phyloP scores from a whole-genome alignment of 1,284 basidiomycete genomes.

The Singerocomus rubriflavus region DNA sequence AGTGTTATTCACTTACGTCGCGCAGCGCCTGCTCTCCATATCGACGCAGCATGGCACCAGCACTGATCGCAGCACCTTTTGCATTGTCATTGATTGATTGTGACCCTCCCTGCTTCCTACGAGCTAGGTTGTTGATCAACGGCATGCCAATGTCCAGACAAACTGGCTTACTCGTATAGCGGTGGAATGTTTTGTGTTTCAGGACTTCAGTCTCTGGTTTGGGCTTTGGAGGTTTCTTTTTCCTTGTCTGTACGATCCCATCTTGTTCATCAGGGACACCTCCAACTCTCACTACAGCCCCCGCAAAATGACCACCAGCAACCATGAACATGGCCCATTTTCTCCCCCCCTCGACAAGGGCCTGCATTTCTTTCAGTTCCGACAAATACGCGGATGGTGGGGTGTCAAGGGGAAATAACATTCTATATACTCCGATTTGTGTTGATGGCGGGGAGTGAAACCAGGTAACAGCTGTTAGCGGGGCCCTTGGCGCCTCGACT shows the following conservation, averaged over 20 bases:
- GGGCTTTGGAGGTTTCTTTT: slow-evolving; percentile 57
- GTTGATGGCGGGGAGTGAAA: slow-evolving; percentile 79
- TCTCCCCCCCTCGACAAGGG: slow-evolving; percentile 56
- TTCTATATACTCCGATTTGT: slow-evolving; percentile 87
- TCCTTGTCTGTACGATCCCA: slow-evolving; percentile 32
- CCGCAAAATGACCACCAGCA: slow-evolving; percentile 97
- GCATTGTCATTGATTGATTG: slow-evolving; percentile 92
- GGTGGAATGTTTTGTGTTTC: slow-evolving; percentile 95
- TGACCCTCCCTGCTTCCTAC: slow-evolving; percentile 95
- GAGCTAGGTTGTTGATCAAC: slow-evolving; percentile 51
- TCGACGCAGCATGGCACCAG: slow-evolving; percentile 90
- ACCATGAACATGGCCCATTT: slow-evolving; percentile 95
- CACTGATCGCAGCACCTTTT: slow-evolving; percentile 91
- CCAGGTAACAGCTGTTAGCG: slow-evolving; percentile 83
- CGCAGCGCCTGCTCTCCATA: slow-evolving; percentile 93
- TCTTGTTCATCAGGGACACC: slow-evolving; percentile 46
- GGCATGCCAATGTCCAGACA: neutral
- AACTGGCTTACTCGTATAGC: slow-evolving; percentile 83
- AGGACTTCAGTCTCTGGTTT: slow-evolving; percentile 77
- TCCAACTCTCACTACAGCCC: slow-evolving; percentile 77
- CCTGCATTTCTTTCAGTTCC: slow-evolving; percentile 69
- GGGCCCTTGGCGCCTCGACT: slow-evolving; percentile 38
- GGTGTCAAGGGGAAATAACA: slow-evolving; percentile 59
- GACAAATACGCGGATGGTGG: slow-evolving; percentile 46
- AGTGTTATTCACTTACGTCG: slow-evolving; percentile 56